Conservation (phyloP, 495 filamentous ascomycete genomes). For the Cudoniella acicularis region DNA sequence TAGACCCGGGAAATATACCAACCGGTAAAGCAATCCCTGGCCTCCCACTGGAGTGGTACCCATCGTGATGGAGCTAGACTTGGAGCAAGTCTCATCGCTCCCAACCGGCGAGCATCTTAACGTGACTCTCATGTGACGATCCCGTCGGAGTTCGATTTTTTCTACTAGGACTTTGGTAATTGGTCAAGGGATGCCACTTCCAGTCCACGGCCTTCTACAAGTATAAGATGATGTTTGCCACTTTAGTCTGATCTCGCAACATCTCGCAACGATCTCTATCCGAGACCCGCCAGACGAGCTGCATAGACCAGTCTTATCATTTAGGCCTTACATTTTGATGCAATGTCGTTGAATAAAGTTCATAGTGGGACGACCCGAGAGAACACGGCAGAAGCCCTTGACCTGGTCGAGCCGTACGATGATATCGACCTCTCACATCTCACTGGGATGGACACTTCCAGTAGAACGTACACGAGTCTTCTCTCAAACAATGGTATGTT, state of each 20-base stretch:
- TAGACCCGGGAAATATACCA: not conserved
- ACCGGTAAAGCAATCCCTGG: not conserved
- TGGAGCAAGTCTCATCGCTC: not conserved
- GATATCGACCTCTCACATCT: constrained; percentile 3
- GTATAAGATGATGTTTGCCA: constrained; percentile 3
- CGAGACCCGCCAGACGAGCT: not conserved
- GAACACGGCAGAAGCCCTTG: not conserved
- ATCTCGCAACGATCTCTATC: not conserved
- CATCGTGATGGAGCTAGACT: not conserved
- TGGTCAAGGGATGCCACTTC: not conserved
- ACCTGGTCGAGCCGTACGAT: not conserved
- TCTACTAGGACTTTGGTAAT: not conserved
- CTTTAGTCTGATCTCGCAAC: constrained; percentile 4
- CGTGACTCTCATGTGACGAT: not conserved
- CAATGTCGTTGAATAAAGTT: not conserved
- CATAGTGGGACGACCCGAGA: not conserved
- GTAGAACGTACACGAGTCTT: constrained; percentile 1
- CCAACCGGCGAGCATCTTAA: not conserved
- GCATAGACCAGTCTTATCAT: not conserved
- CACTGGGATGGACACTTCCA: not conserved
- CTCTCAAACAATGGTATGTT: constrained; percentile 4
- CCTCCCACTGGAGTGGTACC: not conserved
- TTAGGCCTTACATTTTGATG: not conserved
- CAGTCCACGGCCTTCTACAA: not conserved
- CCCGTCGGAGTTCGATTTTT: not conserved